A percentile compares a stretch with the other conserved stretches of the same genome.
These are phyloP conservation scores for Piromyces finnis DNA, from an alignment of 192 early-diverging fungal genomes.

Conservation along the genomic window DNA sequence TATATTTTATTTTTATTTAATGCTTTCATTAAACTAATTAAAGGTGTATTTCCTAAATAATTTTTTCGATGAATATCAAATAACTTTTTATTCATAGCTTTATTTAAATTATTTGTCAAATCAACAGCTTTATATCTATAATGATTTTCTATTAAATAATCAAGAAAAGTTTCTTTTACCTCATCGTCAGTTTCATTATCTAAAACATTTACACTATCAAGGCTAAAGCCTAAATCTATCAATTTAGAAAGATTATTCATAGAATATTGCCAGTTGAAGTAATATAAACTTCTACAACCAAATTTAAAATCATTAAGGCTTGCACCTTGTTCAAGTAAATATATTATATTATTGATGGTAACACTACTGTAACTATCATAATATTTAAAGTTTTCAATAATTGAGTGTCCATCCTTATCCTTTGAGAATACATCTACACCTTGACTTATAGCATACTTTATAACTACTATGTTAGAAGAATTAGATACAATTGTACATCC, in stretches of 20 bases:
- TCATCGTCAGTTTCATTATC: background rate
- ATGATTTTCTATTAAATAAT: background rate
- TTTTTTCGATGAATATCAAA: background rate
- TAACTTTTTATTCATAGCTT: background rate
- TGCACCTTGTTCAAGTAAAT: background rate
- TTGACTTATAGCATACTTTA: background rate
- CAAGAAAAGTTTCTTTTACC: background rate
- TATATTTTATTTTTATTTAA: background rate
- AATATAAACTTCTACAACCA: background rate
- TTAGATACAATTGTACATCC: background rate
- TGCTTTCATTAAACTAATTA: background rate
- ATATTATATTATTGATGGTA: background rate
- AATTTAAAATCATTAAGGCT: background rate
- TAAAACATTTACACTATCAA: background rate
- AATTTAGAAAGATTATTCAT: background rate
- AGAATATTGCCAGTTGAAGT: background rate
- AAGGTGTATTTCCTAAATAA: background rate
- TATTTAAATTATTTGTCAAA: background rate
- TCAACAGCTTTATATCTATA: background rate
- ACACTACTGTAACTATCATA: too few species aligned
- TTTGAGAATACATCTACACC: background rate
- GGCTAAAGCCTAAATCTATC: background rate
- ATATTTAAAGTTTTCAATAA: background rate
- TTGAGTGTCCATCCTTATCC: background rate
- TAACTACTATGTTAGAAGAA: background rate